Evolutionary conservation across 768 basidiomycete species (phyloP), one percentile per base, ranked within the genome.

Genomic region (Leccinellum rugosiceps): DNA sequence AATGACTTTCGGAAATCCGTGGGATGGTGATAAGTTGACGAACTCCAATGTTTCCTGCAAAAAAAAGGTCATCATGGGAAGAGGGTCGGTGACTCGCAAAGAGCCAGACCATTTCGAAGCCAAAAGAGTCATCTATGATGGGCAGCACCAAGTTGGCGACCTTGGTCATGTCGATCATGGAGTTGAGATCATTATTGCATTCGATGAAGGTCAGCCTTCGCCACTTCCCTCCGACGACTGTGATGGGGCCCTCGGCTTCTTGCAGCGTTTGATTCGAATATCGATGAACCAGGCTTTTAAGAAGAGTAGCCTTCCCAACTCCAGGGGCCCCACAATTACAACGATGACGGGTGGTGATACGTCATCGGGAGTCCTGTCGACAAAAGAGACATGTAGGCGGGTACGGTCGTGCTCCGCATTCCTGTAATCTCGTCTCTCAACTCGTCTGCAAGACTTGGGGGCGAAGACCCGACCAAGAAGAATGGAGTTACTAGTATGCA

Each of bases 1-100:
- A 60, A 99, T 93, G 65, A 98, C 94, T 79, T 98, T 99, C 3
- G 97, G 97, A 71, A 99, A 96, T 31, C 97, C 97, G 69, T 99
- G 97, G 0, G 93, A 82, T 76, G 97, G 94, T 25, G 98, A 87
- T 65, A 98, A 86, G 64, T 98, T 98, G 55, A 99, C 87, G 63
- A 98, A 98, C 74, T 99, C 97, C 66, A 99, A 98, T 0, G 94
- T 94, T 86, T 98, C 97, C 95, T 98, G 68, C 26, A n/a, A 23
- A 11, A 23, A 7, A 41, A n/a, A 31, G 4, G 25, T 38, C 21
- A 59, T 44, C 46, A 50, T 50, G 28, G 50, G n/a, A 4, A 31
- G 0, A 15, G 0, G 31, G 13, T 7, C 0, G 2, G 7, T n/a
- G 17, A 49, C 34, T 13, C 4, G 13, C 7, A 3, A 25, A 32